phyloP scores from a whole-genome alignment of 805 yeast species.

The Starmerella bombi region DNA sequence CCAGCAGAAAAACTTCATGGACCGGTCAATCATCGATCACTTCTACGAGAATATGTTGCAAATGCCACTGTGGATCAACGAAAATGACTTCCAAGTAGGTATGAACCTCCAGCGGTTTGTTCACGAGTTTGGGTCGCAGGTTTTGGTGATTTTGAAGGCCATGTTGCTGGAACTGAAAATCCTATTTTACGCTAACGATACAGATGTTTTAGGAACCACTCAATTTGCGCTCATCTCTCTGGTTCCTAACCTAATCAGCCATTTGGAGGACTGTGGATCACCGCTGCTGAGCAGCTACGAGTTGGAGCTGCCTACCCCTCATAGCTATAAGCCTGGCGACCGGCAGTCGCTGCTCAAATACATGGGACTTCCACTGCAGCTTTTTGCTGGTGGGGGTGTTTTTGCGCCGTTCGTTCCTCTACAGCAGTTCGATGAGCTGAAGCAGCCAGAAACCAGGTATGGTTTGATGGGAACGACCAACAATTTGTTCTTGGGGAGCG shows the following conservation, averaged over 20 bases:
- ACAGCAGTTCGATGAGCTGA: constrained; percentile 73
- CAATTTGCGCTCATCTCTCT: constrained; percentile 76
- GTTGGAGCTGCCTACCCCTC: constrained; percentile 41
- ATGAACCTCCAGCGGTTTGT: constrained; percentile 56
- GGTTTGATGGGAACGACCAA: constrained; percentile 82
- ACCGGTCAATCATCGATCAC: constrained; percentile 51
- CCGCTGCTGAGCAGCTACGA: constrained; percentile 50
- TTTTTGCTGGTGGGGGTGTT: constrained; percentile 74
- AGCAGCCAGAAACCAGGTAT: constrained; percentile 41
- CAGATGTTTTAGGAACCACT: constrained; percentile 65
- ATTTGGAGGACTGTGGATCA: constrained; percentile 65
- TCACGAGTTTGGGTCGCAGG: constrained; percentile 41
- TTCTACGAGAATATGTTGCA: constrained; percentile 48
- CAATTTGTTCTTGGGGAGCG: constrained; percentile 58
- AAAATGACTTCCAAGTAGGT: constrained; percentile 57
- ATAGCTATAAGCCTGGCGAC: constrained; percentile 62
- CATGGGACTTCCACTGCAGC: constrained; percentile 75
- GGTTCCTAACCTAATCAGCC: constrained; percentile 64
- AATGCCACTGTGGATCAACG: constrained; percentile 30
- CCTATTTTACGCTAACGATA: constrained; percentile 62
- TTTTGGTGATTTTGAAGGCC: constrained; percentile 60
- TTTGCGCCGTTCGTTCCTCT: constrained; percentile 91
- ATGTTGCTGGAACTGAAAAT: constrained; percentile 61
- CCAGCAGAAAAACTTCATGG: constrained; percentile 62
- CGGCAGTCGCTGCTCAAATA: constrained; percentile 62